Evolutionary conservation across 2,329 filamentous ascomycete genomes (phyloP).

Genomic region (Lizonia empirigonia): DNA sequence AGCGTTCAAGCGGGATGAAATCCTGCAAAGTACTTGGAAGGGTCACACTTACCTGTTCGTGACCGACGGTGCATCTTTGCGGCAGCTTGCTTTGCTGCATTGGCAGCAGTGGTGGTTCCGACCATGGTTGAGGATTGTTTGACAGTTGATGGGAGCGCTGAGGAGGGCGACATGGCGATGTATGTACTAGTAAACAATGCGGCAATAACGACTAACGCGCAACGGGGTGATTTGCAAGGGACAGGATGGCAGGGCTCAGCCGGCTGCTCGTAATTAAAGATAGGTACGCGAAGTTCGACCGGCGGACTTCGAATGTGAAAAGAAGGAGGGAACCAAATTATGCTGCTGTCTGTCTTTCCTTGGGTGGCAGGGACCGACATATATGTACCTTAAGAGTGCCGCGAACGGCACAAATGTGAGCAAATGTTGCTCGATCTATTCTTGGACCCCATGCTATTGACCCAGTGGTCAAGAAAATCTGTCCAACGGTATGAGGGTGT

Average conservation of each 20-base stretch:
- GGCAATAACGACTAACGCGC: constrained; percentile 50
- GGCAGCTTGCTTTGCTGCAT: constrained; percentile 60
- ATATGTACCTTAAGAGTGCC: constrained; percentile 56
- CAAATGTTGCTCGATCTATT: constrained; percentile 56
- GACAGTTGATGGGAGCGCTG: constrained; percentile 48
- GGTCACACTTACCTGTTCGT: constrained; percentile 77
- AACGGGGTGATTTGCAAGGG: constrained; percentile 51
- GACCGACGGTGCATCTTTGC: constrained; percentile 92
- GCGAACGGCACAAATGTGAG: constrained; percentile 43
- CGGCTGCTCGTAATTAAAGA: constrained; percentile 53
- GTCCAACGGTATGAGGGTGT: constrained; percentile 37
- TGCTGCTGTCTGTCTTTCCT: constrained; percentile 48
- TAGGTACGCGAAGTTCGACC: constrained; percentile 57
- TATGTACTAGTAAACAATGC: constrained; percentile 50
- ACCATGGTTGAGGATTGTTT: constrained; percentile 57
- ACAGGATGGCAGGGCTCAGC: constrained; percentile 50
- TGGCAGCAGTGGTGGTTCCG: constrained; percentile 58
- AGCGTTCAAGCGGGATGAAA: constrained; percentile 40
- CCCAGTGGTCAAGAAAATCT: constrained; percentile 32
- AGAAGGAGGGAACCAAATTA: constrained; percentile 54
- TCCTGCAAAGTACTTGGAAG: constrained; percentile 43
- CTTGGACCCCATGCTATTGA: constrained; percentile 47
- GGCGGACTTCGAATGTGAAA: constrained; percentile 52
- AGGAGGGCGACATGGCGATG: constrained; percentile 57
- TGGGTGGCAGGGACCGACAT: constrained; percentile 39